Conservation (phyloP, 176 grass and related monocot species). For the Urochloa ruziziensis region DNA sequence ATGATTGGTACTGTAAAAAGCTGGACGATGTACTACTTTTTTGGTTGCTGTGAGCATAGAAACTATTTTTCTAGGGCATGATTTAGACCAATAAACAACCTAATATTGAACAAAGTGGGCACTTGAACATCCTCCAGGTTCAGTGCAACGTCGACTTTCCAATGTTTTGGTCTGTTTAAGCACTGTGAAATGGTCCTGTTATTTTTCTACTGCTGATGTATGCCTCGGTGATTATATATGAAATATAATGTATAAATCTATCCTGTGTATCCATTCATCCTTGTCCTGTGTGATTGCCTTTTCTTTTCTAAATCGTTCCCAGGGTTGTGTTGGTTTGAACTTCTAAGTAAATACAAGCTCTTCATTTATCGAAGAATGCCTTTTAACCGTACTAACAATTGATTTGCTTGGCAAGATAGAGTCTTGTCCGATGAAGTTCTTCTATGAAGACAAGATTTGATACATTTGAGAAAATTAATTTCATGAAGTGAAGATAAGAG, state of each 20-base stretch:
- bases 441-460: conserved; percentile 75
- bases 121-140: background rate
- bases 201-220: background rate
- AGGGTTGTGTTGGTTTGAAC: conserved; percentile 67
- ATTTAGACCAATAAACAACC: background rate
- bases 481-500: conserved; percentile 62
- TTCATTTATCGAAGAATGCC: conserved; percentile 58
- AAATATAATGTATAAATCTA: background rate
- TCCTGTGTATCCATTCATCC: conserved; percentile 21
- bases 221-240: background rate
- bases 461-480: conserved; percentile 73
- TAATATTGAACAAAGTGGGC: background rate
- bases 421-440: conserved; percentile 69
- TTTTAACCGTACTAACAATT: conserved; percentile 66
- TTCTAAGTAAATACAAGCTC: conserved; percentile 73
- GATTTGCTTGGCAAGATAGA: conserved; percentile 67
- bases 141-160: background rate
- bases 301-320: conserved; percentile 50
- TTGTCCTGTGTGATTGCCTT: conserved; percentile 36
- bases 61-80: conserved; percentile 2
- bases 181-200: background rate
- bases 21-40: background rate
- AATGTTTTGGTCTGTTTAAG: background rate
- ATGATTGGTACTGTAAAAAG: background rate
- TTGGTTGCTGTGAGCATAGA: background rate